Evolutionary conservation across 768 basidiomycete genomes (phyloP).

Genomic region (Lentinus brumalis): DNA sequence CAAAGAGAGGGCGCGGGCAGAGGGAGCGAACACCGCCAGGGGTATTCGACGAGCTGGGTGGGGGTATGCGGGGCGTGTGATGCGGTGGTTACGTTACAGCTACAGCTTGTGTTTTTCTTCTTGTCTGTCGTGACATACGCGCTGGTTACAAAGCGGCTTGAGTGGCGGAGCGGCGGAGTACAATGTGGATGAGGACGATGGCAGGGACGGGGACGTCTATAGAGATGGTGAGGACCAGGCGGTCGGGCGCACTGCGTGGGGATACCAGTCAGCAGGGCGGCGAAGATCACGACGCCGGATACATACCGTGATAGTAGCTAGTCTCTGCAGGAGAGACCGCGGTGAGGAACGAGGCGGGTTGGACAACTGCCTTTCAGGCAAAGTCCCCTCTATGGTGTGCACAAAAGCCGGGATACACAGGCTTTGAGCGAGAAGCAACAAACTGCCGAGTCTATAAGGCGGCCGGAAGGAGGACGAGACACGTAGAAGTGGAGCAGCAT

Average conservation of each 20-base stretch:
- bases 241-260: not conserved
- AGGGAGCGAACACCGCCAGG: not conserved
- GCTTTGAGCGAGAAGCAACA: not conserved
- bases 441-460: not conserved
- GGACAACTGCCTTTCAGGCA: not conserved
- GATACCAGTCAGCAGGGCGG: not conserved
- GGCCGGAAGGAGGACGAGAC: not conserved
- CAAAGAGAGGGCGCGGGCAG: not conserved
- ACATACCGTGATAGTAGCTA: not conserved
- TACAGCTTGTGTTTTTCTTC: constrained; percentile 5
- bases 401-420: not conserved
- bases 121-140: not conserved
- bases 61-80: not conserved
- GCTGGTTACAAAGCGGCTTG: not conserved
- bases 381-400: not conserved
- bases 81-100: constrained; percentile 8
- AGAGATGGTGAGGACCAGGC: not conserved
- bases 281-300: not conserved
- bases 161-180: not conserved
- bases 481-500: not conserved
- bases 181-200: not conserved
- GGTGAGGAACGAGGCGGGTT: not conserved
- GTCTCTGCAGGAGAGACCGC: not conserved
- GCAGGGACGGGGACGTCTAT: not conserved
- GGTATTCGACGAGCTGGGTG: not conserved